A percentile compares a stretch with the other conserved stretches of the same genome.
Evolutionary conservation across 2,329 filamentous ascomycete species (phyloP).

Genomic region (Basipetospora chlamydospora): DNA sequence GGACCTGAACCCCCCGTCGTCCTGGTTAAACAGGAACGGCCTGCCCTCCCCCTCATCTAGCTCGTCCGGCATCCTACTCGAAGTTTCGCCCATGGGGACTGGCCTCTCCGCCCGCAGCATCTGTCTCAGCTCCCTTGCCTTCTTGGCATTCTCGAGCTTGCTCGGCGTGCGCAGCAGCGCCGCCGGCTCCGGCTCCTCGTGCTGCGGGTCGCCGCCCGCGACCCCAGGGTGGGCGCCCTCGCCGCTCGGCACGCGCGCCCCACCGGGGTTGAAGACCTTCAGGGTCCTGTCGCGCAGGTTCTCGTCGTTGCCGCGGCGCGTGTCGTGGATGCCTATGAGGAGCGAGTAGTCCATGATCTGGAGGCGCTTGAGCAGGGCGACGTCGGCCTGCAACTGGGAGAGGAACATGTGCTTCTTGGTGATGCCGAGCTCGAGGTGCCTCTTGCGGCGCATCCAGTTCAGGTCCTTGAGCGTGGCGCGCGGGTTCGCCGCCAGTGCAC

Average conservation of each 20-base stretch:
- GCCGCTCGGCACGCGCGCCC: too few relatives aligned
- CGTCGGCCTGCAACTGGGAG: slow-evolving; percentile 77
- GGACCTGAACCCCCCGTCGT: slow-evolving; percentile 84
- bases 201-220: slow-evolving; percentile 31
- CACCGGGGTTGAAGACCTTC: slow-evolving; percentile 84
- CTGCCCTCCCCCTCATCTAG: slow-evolving; percentile 61
- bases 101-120: slow-evolving; percentile 89
- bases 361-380: slow-evolving; percentile 69
- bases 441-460: slow-evolving; percentile 81
- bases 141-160: slow-evolving; percentile 79
- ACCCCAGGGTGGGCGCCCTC: too few relatives aligned
- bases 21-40: slow-evolving; percentile 72
- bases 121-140: slow-evolving; percentile 79
- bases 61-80: slow-evolving; percentile 80
- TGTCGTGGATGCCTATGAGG: slow-evolving; percentile 84
- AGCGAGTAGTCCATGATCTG: slow-evolving; percentile 99
- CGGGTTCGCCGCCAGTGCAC: slow-evolving; percentile 76
- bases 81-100: slow-evolving; percentile 75
- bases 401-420: slow-evolving; percentile 80
- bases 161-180: slow-evolving; percentile 79
- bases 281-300: slow-evolving; percentile 81
- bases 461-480: slow-evolving; percentile 89
- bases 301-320: slow-evolving; percentile 84
- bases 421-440: slow-evolving; percentile 77
- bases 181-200: slow-evolving; percentile 46